phyloP scores from a whole-genome alignment of 805 yeast genomes.

The Tetrapisispora arboricola region DNA sequence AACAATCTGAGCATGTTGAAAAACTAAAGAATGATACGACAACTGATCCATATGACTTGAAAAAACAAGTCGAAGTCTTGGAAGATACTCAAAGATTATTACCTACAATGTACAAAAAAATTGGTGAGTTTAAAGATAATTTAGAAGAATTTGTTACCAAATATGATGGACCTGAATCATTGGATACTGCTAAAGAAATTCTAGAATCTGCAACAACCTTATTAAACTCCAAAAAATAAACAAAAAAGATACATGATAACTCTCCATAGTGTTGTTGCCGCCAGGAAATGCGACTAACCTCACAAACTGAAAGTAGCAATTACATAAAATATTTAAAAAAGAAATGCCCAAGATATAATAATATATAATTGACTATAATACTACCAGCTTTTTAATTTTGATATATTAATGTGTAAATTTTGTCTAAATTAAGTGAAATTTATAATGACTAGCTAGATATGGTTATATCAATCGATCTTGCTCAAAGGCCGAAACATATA shows the following conservation, averaged over 20 bases:
- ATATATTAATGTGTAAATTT: too few relatives aligned
- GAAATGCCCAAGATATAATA: too few relatives aligned
- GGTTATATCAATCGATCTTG: too few relatives aligned
- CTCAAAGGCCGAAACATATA: too few relatives aligned
- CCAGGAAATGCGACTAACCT: too few relatives aligned
- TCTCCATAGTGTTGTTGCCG: too few relatives aligned
- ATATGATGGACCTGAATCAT: constrained; percentile 29
- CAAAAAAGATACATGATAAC: background rate
- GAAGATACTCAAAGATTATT: constrained; percentile 45
- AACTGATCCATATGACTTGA: constrained; percentile 57
- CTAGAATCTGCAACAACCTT: constrained; percentile 21
- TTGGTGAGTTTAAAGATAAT: constrained; percentile 31
- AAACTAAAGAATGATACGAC: constrained; percentile 33
- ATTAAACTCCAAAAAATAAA: constrained; percentile 7
- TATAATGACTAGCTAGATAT: too few relatives aligned
- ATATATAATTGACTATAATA: too few relatives aligned
- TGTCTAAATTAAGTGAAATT: too few relatives aligned
- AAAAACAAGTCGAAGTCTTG: constrained; percentile 41
- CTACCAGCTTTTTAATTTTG: too few relatives aligned
- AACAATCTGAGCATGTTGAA: constrained; percentile 41
- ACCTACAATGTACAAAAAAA: constrained; percentile 38
- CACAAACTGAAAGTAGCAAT: too few relatives aligned
- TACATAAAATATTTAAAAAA: too few relatives aligned
- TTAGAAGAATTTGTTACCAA: constrained; percentile 33
- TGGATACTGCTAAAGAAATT: constrained; percentile 19